Evolutionary conservation across 441 rosid genomes (phyloP).

Genomic region (Populus hybrid): DNA sequence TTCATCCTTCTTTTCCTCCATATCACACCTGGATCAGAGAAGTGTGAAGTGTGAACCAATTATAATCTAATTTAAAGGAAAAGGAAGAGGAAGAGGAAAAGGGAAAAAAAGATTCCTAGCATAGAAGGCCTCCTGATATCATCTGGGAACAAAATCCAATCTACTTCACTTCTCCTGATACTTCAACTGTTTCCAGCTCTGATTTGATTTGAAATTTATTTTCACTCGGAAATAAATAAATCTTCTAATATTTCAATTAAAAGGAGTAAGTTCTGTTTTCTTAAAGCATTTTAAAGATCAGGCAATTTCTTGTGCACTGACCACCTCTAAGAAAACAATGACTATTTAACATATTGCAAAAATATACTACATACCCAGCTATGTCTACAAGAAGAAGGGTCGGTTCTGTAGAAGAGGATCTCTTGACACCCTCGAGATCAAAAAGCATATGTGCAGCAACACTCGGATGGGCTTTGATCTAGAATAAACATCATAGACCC

Average conservation of each 20-base stretch:
- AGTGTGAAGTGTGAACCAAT: slow-evolving; percentile 6
- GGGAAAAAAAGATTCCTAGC: not conserved
- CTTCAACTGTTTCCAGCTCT: not conserved
- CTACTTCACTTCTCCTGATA: not conserved
- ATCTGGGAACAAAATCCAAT: not conserved
- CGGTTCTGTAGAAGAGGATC: slow-evolving; percentile 71
- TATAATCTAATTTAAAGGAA: not conserved
- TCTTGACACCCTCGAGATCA: slow-evolving; percentile 72
- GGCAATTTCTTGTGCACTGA: not conserved
- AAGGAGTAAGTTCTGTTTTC: not conserved
- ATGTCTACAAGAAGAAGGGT: slow-evolving; percentile 79
- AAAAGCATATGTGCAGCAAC: slow-evolving; percentile 83
- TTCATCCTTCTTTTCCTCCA: slow-evolving; percentile 99
- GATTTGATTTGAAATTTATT: slow-evolving; percentile 1
- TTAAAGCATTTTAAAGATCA: not conserved
- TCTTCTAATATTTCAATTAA: not conserved
- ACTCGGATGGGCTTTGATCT: slow-evolving; percentile 84
- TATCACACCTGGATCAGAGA: slow-evolving; percentile 66
- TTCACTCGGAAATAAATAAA: not conserved
- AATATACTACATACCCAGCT: slow-evolving; percentile 57
- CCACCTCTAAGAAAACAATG: not conserved
- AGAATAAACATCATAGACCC: slow-evolving; percentile 15
- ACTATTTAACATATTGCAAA: not conserved
- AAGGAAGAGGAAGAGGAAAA: not conserved
- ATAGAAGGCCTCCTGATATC: not conserved